Conservation (phyloP, 1,284 basidiomycete species). For the Trametes versicolor region DNA sequence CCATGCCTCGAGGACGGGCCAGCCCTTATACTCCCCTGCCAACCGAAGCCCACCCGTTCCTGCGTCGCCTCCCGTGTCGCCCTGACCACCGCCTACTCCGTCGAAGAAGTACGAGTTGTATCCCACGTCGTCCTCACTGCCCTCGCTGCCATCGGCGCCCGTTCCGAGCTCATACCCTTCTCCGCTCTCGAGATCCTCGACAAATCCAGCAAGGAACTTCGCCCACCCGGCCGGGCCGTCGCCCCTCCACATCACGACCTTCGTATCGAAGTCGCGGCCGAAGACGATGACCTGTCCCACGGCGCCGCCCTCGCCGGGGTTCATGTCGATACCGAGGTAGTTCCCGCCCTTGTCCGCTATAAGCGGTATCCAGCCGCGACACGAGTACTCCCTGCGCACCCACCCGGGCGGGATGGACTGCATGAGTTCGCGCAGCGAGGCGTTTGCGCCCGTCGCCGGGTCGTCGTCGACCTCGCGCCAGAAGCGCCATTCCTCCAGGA, state of each 20-base stretch:
- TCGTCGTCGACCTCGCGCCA: conserved; percentile 93
- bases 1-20: conserved; percentile 92
- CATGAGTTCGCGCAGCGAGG: conserved; percentile 80
- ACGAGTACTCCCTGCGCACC: conserved; percentile 91
- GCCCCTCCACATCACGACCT: conserved; percentile 93
- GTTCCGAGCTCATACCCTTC: conserved; percentile 86
- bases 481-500: conserved; percentile 92
- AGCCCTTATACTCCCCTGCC: conserved; percentile 87
- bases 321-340: conserved; percentile 96
- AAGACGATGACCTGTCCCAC: conserved; percentile 97
- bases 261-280: conserved; percentile 97
- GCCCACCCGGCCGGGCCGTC: conserved; percentile 96
- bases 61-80: conserved; percentile 78
- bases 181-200: conserved; percentile 91
- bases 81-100: conserved; percentile 76
- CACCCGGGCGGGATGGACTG: conserved; percentile 91
- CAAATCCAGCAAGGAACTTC: conserved; percentile 92
- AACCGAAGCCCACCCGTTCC: conserved; percentile 75
- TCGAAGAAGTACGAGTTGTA: conserved; percentile 90
- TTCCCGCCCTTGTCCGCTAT: conserved; percentile 95
- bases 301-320: conserved; percentile 80
- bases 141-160: conserved; percentile 60
- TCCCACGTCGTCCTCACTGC: conserved; percentile 84
- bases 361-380: conserved; percentile 96
- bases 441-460: conserved; percentile 81